Base-by-base conservation (phyloP, 2,329 filamentous ascomycete genomes). In the Herpotrichia juniperi region DNA sequence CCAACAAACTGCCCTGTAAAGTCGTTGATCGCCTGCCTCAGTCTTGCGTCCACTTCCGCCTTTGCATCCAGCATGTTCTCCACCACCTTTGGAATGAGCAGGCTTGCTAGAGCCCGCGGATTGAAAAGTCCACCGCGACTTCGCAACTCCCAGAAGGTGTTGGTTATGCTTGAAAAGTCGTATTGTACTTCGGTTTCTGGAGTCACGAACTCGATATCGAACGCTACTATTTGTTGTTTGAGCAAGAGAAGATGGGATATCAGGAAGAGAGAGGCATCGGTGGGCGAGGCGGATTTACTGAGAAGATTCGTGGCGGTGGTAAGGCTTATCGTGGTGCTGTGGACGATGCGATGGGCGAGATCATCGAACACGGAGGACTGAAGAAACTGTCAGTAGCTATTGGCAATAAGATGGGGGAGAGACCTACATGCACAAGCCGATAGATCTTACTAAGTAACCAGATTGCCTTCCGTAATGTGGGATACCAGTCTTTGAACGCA, bases 141-240 rank as follows among this genome's bases (percentile, higher is more conserved):
- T 34, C 86, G 83, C 3, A 89, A 77, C 63, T 88, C 86, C 79
- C 83, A 87, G 71, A 89, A 88, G 1, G 86, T 87, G 57, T 78
- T 84, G 4, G 84, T 85, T 11, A 88, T 76, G 44, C 79, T 81
- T n/a, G 84, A 85, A 68, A 88, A 87, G 71, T 88, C 86, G 67
- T 88, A 81, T 12, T 82, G 81, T 42, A 88, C 78, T 50, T 72
- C 69, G 2, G 71, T 74, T 56, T 88, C 86, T 3, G 86, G 85
- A 2, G 83, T 82, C 17, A 87, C 83, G 63, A 83, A 88, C 68
- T 88, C 93, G 60, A 99, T 97, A 76, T 99, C 94, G 56, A 99
- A 92, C 9, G 93, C 93, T 22, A 99, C 87, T 46, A 99, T 89
- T 71, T 97, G 91, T 69, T 97, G 96, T 74, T 97, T 97, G 46